phyloP scores from a whole-genome alignment of 2,329 filamentous ascomycete species.

The Talaromyces islandicus region DNA sequence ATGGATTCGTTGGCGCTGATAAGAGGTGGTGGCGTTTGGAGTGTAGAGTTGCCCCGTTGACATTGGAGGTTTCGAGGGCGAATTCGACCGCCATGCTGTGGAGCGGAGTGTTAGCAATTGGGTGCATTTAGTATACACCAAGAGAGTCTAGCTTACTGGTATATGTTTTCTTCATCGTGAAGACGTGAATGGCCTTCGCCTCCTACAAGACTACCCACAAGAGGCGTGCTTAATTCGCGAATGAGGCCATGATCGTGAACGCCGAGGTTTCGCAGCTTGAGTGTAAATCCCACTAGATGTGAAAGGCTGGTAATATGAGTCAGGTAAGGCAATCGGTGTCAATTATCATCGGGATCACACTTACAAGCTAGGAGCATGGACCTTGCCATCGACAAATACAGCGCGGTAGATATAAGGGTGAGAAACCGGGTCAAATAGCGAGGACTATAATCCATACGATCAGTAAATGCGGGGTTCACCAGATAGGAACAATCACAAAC shows the following conservation, averaged over 20 bases:
- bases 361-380: constrained; percentile 86
- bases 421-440: constrained; percentile 74
- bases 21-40: constrained; percentile 45
- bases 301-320: constrained; percentile 53
- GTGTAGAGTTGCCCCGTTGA: constrained; percentile 43
- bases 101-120: background rate
- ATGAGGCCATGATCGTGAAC: constrained; percentile 90
- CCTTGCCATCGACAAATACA: constrained; percentile 89
- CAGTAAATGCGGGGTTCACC: background rate
- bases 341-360: constrained; percentile 16
- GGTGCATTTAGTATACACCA: background rate
- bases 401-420: constrained; percentile 93
- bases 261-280: constrained; percentile 90
- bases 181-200: constrained; percentile 91
- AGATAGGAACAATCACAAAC: constrained; percentile 39
- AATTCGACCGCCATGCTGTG: constrained; percentile 65
- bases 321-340: background rate
- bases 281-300: constrained; percentile 83
- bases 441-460: constrained; percentile 50
- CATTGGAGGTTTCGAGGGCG: constrained; percentile 62
- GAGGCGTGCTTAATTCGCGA: constrained; percentile 76
- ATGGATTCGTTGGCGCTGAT: constrained; percentile 61
- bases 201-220: constrained; percentile 84
- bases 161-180: constrained; percentile 84
- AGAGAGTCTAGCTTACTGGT: constrained; percentile 51